phyloP scores from a whole-genome alignment of 345 rosid species.

The Excoecaria cochinchinensis region DNA sequence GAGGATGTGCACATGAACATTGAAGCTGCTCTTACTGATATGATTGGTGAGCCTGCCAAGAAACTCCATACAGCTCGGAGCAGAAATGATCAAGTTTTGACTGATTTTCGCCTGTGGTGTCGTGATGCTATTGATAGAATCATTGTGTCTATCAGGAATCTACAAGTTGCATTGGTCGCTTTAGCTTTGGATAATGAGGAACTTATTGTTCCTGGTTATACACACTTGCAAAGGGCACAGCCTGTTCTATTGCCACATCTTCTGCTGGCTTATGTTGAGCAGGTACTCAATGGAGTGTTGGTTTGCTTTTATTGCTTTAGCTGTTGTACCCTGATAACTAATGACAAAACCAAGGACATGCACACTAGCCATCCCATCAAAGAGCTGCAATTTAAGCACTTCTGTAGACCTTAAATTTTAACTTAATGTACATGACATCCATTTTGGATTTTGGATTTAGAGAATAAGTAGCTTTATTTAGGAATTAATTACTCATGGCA shows the following conservation, averaged over 20 bases:
- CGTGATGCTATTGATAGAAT: conserved; percentile 81
- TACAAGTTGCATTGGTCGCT: conserved; percentile 66
- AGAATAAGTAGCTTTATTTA: not conserved
- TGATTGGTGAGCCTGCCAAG: conserved; percentile 97
- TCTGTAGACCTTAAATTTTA: not conserved
- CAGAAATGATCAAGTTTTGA: conserved; percentile 85
- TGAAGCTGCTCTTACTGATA: conserved; percentile 87
- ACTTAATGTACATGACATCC: not conserved
- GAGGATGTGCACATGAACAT: conserved; percentile 99
- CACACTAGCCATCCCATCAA: not conserved
- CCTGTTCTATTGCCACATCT: conserved; percentile 88
- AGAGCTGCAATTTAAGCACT: not conserved
- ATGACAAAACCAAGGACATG: not conserved
- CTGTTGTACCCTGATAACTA: not conserved
- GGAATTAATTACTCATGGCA: not conserved
- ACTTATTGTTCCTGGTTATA: conserved; percentile 88
- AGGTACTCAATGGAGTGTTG: conserved; percentile 40
- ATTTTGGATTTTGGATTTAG: not conserved
- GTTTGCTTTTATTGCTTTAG: not conserved
- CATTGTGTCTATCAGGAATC: conserved; percentile 37
- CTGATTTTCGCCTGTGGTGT: conserved; percentile 92
- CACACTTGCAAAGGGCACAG: conserved; percentile 94
- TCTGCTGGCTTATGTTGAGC: conserved; percentile 82
- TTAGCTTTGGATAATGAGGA: conserved; percentile 67
- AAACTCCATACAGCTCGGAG: conserved; percentile 95